Conservation (phyloP, 768 basidiomycete species). For the Phaffia tasmanica region DNA sequence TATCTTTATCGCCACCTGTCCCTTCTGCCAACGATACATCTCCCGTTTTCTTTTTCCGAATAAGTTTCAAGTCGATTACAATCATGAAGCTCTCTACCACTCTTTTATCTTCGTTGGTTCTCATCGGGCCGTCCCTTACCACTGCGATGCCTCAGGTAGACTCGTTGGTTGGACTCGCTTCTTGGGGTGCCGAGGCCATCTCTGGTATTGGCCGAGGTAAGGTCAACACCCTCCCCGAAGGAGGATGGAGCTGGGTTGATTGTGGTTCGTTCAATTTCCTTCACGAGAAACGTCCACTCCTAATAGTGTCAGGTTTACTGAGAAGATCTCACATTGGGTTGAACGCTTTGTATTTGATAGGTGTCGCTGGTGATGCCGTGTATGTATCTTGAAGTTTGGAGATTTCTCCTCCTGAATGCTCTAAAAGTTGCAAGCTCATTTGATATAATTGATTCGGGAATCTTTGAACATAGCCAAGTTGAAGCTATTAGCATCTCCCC, state of each 20-base stretch:
- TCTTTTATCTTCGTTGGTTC: too few relatives aligned
- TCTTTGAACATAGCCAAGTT: too few relatives aligned
- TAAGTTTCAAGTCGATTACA: too few relatives aligned
- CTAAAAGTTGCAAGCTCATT: too few relatives aligned
- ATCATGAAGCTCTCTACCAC: too few relatives aligned
- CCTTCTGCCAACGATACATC: too few relatives aligned
- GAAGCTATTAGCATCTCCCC: constrained; percentile 63
- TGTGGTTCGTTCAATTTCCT: constrained; percentile 54
- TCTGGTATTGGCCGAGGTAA: constrained; percentile 31
- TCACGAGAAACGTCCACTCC: not conserved
- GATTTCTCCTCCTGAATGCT: not conserved
- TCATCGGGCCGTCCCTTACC: too few relatives aligned
- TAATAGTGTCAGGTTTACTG: too few relatives aligned
- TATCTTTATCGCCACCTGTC: too few relatives aligned
- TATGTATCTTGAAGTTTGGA: too few relatives aligned
- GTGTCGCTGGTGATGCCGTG: constrained; percentile 11
- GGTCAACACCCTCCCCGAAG: constrained; percentile 33
- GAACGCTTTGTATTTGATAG: not conserved
- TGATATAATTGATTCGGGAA: too few relatives aligned
- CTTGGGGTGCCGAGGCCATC: constrained; percentile 30
- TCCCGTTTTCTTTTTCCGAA: too few relatives aligned
- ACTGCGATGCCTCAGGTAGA: constrained; percentile 29
- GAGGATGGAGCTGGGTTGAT: constrained; percentile 55
- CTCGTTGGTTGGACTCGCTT: constrained; percentile 31
- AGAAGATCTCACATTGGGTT: not conserved